Base-by-base conservation (phyloP, 129 eudicot species). In the Sambucus nigra region DNA sequence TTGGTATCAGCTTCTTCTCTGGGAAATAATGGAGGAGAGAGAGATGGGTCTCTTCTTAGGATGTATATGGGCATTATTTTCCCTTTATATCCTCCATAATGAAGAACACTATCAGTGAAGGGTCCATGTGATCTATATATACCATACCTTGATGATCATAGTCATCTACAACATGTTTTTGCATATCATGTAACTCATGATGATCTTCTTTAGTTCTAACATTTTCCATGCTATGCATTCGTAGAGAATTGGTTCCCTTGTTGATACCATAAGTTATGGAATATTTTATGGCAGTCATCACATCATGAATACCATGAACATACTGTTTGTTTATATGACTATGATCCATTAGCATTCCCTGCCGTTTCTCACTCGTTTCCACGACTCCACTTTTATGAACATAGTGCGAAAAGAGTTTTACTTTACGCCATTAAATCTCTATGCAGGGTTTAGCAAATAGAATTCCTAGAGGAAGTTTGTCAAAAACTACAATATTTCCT, bases 31-130 rank as follows among this genome's bases (percentile, higher is more conserved):
- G 74, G 89, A 29, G 88, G 83, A 0, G 75, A 57, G 1, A 15
- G 6, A 19, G 80, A 65, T 51, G 79, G 61, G 29, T 72, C 65
- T 46, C 80, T 51, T 18, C 57, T 65, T 50, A 83, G 82, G 70
- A 91, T 84, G 64, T 73, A 79, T 31, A 91, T 53, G 7, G 85
- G 75, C 64, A 85, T 79, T 12, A 44, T 53, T 48, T 74, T 62
- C 3, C 95, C 95, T 69, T 54, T 21, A 91, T 55, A 63, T 85
- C 78, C 7, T 69, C 66, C 35, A 65, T 33, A 38, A 57, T 70
- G 84, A 76, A 84, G 80, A 89, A 89, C 16, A 89, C 83, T 38
- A 67, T 71, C 5, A 70, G 35, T 61, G 73, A 62, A 53, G 84
- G 79, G 53, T 88, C 94, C 66, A 61, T 80, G 53, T 67, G 83